Percentiles rank a stretch among this genome's conserved stretches.
These are phyloP conservation scores for Earliella scabrosa DNA, from an alignment of 1,284 basidiomycete genomes.

Conservation along the genomic window DNA sequence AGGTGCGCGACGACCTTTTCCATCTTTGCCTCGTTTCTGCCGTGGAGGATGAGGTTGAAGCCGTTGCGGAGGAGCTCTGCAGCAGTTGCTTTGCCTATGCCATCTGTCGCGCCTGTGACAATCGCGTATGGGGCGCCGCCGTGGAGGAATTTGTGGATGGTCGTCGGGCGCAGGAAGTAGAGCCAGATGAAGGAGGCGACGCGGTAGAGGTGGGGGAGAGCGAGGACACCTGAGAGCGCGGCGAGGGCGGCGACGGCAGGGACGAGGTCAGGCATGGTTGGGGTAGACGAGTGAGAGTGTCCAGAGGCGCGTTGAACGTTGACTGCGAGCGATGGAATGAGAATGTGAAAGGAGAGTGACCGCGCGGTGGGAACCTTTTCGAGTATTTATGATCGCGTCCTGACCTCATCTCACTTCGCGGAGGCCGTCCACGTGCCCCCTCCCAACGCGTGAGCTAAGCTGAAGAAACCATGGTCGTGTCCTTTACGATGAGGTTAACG, in stretches of 20 bases:
- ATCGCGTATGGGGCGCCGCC: constrained; percentile 32
- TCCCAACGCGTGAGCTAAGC: too few relatives aligned
- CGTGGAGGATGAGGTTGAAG: constrained; percentile 38
- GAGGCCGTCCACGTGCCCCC: too few relatives aligned
- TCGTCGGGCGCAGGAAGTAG: constrained; percentile 31
- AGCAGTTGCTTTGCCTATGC: constrained; percentile 35
- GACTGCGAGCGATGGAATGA: too few relatives aligned
- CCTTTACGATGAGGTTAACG: too few relatives aligned
- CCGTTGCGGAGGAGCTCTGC: constrained; percentile 33
- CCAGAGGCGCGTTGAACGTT: too few relatives aligned
- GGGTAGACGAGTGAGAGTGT: background rate
- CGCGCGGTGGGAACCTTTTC: too few relatives aligned
- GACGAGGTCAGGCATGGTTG: background rate
- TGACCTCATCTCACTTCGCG: too few relatives aligned
- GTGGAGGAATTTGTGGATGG: constrained; percentile 29
- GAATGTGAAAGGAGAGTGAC: too few relatives aligned
- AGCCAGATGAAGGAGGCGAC: constrained; percentile 30
- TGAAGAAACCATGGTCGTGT: too few relatives aligned
- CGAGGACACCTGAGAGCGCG: background rate
- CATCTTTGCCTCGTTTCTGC: constrained; percentile 35
- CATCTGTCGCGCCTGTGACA: constrained; percentile 37
- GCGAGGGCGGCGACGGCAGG: background rate
- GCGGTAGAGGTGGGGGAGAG: constrained; percentile 23
- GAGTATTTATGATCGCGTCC: too few relatives aligned
- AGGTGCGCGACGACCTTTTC: constrained; percentile 29